Evolutionary conservation across 805 yeast species (phyloP), one percentile per base, ranked within the genome.

Genomic region (Lipomyces yamadae): DNA sequence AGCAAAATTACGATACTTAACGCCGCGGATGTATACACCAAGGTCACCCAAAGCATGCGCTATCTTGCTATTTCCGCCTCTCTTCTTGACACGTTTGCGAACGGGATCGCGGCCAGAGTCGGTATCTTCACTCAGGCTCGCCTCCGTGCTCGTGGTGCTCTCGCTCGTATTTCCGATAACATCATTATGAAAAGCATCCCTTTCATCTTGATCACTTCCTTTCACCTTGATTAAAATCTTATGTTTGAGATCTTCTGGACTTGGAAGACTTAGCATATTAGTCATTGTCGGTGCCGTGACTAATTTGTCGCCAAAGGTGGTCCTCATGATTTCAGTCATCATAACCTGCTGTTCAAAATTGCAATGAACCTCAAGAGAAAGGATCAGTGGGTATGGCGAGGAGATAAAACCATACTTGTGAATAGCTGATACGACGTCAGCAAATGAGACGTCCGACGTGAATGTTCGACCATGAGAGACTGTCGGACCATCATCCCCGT

Each of bases 391-490:
- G 64, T 83, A 88, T 0, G 95, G 93, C 0, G 97, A 85, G 0
- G 92, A 81, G n/a, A 91, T 86, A 75, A 96, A 95, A 0, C 97
- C 96, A 76, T 91, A 91, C 76, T 91, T 91, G 72, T 88, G 83
- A 10, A 96, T 86, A 0, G 92, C 85, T 50, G 84, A 85, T 2
- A 92, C 77, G 2, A 92, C 98, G 70, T 87, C 88, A 10, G 80
- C 76, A 37, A 94, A 83, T 1, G 86, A 84, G 10, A 94, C 85
- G 0, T 94, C 85, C 0, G 88, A 82, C 0, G 98, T 91, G 69
- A 95, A 85, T 0, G 97, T 86, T 59, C 88, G 79, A 0, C 99
- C 99, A 77, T 95, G 99, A 35, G 90, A 89, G 0, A 95, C 97
- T 0, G 91, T 85, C 0, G 99, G 99, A 11, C 78, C 77, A 13